These are phyloP conservation scores for Tylopilus cervinicoccineus DNA, from an alignment of 768 basidiomycete genomes.

Conservation along the genomic window DNA sequence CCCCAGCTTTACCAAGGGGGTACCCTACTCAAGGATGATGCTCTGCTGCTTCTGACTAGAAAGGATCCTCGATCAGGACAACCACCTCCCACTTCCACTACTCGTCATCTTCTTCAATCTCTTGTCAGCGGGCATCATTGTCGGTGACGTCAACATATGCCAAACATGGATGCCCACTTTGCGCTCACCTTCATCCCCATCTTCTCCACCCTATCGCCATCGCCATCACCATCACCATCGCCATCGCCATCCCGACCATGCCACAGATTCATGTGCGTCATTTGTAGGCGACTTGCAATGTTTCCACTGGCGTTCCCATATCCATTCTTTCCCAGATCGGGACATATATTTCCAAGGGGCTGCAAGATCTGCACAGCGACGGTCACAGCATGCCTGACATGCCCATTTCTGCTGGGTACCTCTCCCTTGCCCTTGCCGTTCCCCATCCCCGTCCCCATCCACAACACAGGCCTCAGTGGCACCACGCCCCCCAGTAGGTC, in stretches of 20 bases:
- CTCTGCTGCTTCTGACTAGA: slow-evolving; percentile 8
- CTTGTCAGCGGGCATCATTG: slow-evolving; percentile 3
- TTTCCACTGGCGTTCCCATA: neutral
- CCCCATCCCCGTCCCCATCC: neutral
- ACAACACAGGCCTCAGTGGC: neutral
- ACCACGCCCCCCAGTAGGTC: slow-evolving; percentile 42
- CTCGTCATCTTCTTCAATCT: neutral
- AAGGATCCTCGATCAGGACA: neutral
- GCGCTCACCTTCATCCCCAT: slow-evolving; percentile 16
- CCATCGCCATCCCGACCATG: no score
- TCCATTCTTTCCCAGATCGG: neutral
- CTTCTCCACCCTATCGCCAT: slow-evolving; percentile 6
- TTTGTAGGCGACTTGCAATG: neutral
- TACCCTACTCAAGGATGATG: slow-evolving; percentile 3
- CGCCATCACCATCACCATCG: no score
- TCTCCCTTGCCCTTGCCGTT: neutral
- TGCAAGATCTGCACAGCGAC: slow-evolving; percentile 18
- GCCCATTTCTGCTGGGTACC: neutral
- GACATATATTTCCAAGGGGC: neutral
- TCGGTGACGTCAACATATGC: slow-evolving; percentile 2
- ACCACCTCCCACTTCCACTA: slow-evolving; percentile 7
- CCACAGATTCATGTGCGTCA: no score
- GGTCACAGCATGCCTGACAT: slow-evolving; percentile 11
- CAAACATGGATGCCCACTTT: slow-evolving; percentile 22
- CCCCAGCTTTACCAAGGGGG: neutral